These are phyloP conservation scores for Kurtzmaniella cleridarum DNA, from an alignment of 805 yeast species.

Conservation along the genomic window DNA sequence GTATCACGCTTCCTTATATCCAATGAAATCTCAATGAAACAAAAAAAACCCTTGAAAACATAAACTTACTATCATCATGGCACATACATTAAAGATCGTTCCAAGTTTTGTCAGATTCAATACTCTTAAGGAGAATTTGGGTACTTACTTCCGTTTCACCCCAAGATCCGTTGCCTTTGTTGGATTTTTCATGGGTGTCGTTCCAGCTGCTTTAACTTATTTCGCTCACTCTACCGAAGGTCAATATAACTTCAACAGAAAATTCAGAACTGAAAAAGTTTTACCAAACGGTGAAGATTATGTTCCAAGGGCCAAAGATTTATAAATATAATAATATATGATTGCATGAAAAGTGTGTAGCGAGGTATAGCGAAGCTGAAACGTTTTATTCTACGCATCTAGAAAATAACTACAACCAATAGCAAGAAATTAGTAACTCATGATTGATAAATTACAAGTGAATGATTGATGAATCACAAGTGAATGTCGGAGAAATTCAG, in stretches of 20 bases:
- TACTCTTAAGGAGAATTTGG: slow-evolving; percentile 35
- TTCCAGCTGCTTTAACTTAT: slow-evolving; percentile 33
- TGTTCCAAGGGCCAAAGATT: slow-evolving; percentile 40
- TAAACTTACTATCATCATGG: slow-evolving; percentile 20
- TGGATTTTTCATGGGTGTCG: slow-evolving; percentile 29
- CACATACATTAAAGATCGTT: slow-evolving; percentile 40
- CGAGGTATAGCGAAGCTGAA: too few species aligned
- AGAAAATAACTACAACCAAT: too few species aligned
- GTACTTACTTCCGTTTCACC: slow-evolving; percentile 39
- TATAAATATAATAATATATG: slow-evolving; percentile 13
- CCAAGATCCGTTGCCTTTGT: slow-evolving; percentile 33
- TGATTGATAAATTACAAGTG: too few species aligned
- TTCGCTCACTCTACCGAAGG: slow-evolving; percentile 37
- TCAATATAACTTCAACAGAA: slow-evolving; percentile 24
- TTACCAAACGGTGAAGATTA: slow-evolving; percentile 30
- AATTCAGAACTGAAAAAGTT: slow-evolving; percentile 30
- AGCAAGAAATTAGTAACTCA: too few species aligned
- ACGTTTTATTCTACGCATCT: too few species aligned
- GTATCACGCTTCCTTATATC: not conserved
- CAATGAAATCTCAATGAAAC: slow-evolving; percentile 5
- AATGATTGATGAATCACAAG: too few species aligned
- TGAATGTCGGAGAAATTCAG: too few species aligned
- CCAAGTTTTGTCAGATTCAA: slow-evolving; percentile 37
- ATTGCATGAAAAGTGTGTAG: too few species aligned
- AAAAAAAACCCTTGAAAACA: not conserved